These are phyloP conservation scores for Metarhizium album DNA, from an alignment of 2,329 filamentous ascomycete species.

Conservation along the genomic window DNA sequence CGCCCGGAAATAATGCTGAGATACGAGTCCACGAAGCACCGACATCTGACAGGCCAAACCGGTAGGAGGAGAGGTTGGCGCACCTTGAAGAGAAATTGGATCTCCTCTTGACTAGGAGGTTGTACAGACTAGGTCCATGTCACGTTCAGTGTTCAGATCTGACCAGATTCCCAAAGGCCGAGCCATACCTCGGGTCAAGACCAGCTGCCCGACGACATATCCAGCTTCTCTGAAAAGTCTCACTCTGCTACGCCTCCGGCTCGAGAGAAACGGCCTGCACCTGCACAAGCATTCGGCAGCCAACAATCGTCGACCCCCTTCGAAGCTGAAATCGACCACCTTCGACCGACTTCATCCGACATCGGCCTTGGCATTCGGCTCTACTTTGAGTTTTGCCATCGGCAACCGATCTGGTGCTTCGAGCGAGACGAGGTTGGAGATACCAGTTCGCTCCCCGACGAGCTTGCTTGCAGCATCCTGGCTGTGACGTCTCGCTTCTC, in stretches of 20 bases:
- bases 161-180: conserved; percentile 20
- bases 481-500: conserved; percentile 29
- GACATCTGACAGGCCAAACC: not conserved
- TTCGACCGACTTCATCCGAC: conserved; percentile 21
- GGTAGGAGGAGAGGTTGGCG: conserved; percentile 38
- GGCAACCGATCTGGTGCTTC: conserved; percentile 35
- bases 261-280: conserved; percentile 14
- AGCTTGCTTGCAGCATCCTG: conserved; percentile 30
- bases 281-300: conserved; percentile 9
- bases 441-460: conserved; percentile 23
- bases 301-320: conserved; percentile 16
- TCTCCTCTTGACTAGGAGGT: conserved; percentile 33
- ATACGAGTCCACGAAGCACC: not conserved
- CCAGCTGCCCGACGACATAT: conserved; percentile 19
- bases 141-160: conserved; percentile 13
- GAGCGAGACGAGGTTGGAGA: conserved; percentile 30
- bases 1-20: not conserved
- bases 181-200: conserved; percentile 17
- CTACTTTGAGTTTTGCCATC: conserved; percentile 33
- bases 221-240: conserved; percentile 23
- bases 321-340: conserved; percentile 16
- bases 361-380: conserved; percentile 24
- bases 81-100: conserved; percentile 42
- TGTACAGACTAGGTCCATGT: conserved; percentile 13
- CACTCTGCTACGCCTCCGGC: conserved; percentile 20